Evolutionary conservation across 495 filamentous ascomycete genomes (phyloP).

Genomic region (Penicillium paxilli): DNA sequence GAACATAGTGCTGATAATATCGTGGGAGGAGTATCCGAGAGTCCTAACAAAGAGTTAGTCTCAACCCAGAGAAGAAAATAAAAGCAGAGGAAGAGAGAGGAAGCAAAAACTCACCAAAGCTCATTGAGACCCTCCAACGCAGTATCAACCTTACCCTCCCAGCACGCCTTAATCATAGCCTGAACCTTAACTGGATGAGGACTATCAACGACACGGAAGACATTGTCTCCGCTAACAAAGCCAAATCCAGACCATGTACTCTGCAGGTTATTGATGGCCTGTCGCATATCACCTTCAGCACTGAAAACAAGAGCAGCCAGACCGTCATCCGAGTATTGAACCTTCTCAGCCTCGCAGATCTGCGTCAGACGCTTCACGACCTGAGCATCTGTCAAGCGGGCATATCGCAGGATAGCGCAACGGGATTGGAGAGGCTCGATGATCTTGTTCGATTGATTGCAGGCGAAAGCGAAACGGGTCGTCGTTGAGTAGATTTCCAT

Average conservation of each 20-base stretch:
- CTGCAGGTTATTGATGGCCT: constrained; percentile 98
- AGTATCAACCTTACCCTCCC: constrained; percentile 84
- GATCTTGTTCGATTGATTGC: constrained; percentile 99
- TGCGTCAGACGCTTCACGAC: constrained; percentile 87
- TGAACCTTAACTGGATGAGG: constrained; percentile 98
- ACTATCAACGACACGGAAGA: constrained; percentile 96
- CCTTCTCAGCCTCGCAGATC: constrained; percentile 85
- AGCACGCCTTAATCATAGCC: constrained; percentile 95
- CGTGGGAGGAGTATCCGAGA: constrained; percentile 91
- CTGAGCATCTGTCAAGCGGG: constrained; percentile 87
- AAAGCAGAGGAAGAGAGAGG: neutral
- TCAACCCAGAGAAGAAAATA: constrained; percentile 5
- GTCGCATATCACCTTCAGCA: constrained; percentile 97
- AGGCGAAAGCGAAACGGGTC: constrained; percentile 96
- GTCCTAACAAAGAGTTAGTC: constrained; percentile 44
- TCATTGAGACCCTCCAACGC: constrained; percentile 87
- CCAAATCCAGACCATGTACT: constrained; percentile 95
- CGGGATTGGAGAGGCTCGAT: constrained; percentile 97
- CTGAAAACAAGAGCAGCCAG: constrained; percentile 94
- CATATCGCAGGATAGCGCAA: constrained; percentile 94
- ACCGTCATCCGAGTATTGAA: constrained; percentile 89
- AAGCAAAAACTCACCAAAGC: constrained; percentile 62
- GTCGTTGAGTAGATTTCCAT: constrained; percentile 99
- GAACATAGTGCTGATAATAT: constrained; percentile 99
- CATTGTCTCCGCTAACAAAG: constrained; percentile 95